Conservation (phyloP, 2,329 filamentous ascomycete genomes). For the Fusarium oligoseptatum region DNA sequence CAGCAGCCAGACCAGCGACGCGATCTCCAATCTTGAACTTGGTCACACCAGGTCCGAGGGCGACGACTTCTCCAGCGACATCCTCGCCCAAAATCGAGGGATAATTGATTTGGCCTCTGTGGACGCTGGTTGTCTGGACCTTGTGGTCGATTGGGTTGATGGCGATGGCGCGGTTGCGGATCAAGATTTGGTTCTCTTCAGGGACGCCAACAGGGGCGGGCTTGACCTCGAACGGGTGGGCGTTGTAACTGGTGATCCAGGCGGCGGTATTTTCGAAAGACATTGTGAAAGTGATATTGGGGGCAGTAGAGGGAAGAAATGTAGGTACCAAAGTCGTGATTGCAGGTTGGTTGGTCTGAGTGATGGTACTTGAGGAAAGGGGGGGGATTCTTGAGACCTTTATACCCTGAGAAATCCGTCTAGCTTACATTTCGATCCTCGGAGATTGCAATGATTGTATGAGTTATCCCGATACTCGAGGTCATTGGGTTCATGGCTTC, state of each 20-base stretch:
- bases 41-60: conserved; percentile 45
- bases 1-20: conserved; percentile 45
- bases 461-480: neutral
- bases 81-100: conserved; percentile 48
- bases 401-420: neutral
- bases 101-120: conserved; percentile 5
- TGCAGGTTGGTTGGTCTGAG: neutral
- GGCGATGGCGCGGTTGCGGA: conserved; percentile 49
- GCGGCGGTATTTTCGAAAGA: conserved; percentile 27
- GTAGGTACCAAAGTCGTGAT: neutral
- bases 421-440: neutral
- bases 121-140: conserved; percentile 39
- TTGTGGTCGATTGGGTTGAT: conserved; percentile 49
- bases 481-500: neutral
- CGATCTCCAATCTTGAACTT: conserved; percentile 40
- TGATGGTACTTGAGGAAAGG: neutral
- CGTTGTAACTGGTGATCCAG: conserved; percentile 22
- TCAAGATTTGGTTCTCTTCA: conserved; percentile 34
- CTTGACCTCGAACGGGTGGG: conserved; percentile 31
- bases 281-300: conserved; percentile 1
- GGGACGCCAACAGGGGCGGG: conserved; percentile 24
- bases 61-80: conserved; percentile 50
- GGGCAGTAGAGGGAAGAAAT: neutral
- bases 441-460: neutral
- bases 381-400: neutral